Base-by-base conservation (phyloP, 1,139 yeast genomes). In the Trichomonascaceae sp. region DNA sequence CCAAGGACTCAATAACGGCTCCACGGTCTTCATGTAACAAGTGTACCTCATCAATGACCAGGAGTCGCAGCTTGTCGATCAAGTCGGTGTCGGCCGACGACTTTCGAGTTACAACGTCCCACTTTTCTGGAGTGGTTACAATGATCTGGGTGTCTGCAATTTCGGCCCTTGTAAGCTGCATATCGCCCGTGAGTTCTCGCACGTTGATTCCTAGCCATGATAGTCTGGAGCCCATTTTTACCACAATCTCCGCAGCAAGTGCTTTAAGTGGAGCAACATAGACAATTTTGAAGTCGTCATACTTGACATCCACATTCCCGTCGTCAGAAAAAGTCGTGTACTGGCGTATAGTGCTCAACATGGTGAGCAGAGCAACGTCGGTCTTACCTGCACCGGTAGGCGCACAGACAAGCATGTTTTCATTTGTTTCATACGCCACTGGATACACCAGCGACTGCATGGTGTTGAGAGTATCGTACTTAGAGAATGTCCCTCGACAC, bases 381-480 rank as follows among this genome's bases (percentile, higher is more conserved):
- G 99, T 92, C 52, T 89, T 89, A 69, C 99, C 99, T 5, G 98
- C 97, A 66, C 99, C 98, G 0, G 99, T 89, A 2, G 99, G 99
- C 0, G 99, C 99, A 71, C 98, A 89, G 2, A 89, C 87, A 33
- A 89, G 65, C 95, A 92, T 80, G 50, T 92, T 89, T 47, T 87
- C 96, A 55, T 84, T 87, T 4, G 97, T 79, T 36, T 78, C 74
- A 52, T 89, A 92, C 0, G 95, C 98, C 13, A 85, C 80, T 0
- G 94, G 94, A 45, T 68, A 92, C 1, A 92, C 93, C 42, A 92
- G 65, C 17, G 95, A 78, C 55, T 92, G 99, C 71, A 92, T 79
- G 43, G 82, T 73, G 56, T 92, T 92, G 44, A 92, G 65, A 0
- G 79, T 67, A 34, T 70, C 63, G 56, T 92, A 92, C 28, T 76